Base-by-base conservation (phyloP, 306 rosid genomes). In the Trifolium pratense region DNA sequence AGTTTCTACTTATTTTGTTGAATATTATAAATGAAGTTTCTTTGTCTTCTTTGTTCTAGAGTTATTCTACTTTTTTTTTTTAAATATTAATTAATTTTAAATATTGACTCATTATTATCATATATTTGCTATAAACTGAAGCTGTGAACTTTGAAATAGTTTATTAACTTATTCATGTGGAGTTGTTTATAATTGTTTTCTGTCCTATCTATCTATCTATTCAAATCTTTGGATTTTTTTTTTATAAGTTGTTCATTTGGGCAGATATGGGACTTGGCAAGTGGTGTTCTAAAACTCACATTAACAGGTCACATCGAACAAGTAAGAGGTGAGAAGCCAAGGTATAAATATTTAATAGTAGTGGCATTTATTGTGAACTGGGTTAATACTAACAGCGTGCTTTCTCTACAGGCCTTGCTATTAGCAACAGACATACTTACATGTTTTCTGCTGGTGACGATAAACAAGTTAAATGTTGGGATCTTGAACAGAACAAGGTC, bases 361-460 rank as follows among this genome's bases (percentile, higher is more conserved):
- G 49, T 63, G 67, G 26, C 25, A 32, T n/a, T 45, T 15, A 25
- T 71, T 49, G 73, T 59, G 71, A 62, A 67, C 48, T 34, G 56
- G 73, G 70, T 74, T 16, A 56, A 52, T 29, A 57, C 63, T 78
- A 71, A 67, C 25, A 37, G n/a, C 39, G 21, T 68, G 66, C 68
- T 70, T 77, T 68, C 42, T 62, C 76, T 36, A 53, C 85, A 94
- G 99, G 99, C 77, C 99, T 94, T 73, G 97, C 97, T 74, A 80
- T 94, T 70, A 94, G 99, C 84, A 66, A 43, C 80, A 94, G 77
- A 70, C 99, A 94, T 79, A 94, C 99, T 6, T 91, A 91, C 79
- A 94, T 94, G 99, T 94, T 94, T 70, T 94, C 99, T 80, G 97
- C 97, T 42, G 99, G 99, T 73, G 99, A 94, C 9, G 99, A 94